Conservation (phyloP, 1,139 yeast species). For the Waltiozyma sp. region DNA sequence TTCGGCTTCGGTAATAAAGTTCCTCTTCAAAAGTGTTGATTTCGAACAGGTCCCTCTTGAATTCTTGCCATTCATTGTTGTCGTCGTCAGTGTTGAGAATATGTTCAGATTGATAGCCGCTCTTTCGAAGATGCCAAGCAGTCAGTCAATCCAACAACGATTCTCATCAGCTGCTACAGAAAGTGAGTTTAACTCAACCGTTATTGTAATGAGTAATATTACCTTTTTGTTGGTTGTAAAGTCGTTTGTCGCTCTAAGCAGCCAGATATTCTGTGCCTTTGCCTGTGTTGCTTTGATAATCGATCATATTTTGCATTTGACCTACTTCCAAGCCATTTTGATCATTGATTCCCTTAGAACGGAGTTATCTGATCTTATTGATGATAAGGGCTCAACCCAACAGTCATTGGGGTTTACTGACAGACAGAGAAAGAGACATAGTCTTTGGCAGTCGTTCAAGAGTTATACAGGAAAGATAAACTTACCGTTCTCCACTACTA, state of each 20-base stretch:
- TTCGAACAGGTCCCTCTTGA: constrained; percentile 27
- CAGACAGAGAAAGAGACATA: neutral
- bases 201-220: constrained; percentile 20
- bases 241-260: constrained; percentile 21
- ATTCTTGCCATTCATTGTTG: constrained; percentile 29
- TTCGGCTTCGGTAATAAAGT: constrained; percentile 40
- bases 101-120: constrained; percentile 32
- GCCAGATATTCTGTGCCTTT: constrained; percentile 30
- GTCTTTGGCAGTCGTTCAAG: neutral
- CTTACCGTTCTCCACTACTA: constrained; percentile 23
- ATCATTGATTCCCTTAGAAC: constrained; percentile 55
- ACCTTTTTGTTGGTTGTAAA: constrained; percentile 17
- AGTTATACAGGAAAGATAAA: constrained; percentile 26
- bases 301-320: constrained; percentile 49
- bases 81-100: constrained; percentile 33
- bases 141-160: constrained; percentile 27
- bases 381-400: constrained; percentile 1
- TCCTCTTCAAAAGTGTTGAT: constrained; percentile 23
- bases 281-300: constrained; percentile 33
- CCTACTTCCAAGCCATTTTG: constrained; percentile 54
- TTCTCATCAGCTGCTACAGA: constrained; percentile 25
- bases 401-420: neutral
- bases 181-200: constrained; percentile 26
- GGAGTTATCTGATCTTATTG: constrained; percentile 46
- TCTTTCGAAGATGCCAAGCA: constrained; percentile 31